Evolutionary conservation across 352 stramenopile genomes (phyloP), one percentile per base, ranked within the genome.

Genomic region (Plasmopara viticola): DNA sequence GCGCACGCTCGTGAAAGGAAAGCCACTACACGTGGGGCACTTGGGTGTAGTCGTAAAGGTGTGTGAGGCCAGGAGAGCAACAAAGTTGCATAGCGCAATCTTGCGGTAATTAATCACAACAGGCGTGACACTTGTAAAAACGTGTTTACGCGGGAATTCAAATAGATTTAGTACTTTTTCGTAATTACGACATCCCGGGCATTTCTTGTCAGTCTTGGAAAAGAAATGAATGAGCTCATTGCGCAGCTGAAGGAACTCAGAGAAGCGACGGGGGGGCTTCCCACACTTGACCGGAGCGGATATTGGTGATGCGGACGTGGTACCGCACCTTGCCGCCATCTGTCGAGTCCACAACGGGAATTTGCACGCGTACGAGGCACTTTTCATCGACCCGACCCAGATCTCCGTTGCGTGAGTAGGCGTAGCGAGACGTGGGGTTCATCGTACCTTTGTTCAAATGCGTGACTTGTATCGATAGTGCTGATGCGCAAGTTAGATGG

Each of bases 91-190:
- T 43, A 94, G 64, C 39, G 80, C 78, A 48, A 81, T 78, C 54
- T 90, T 88, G 25, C 83, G 78, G 59, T 91, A 90, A 50, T 87
- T 87, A 50, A 94, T 72, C 14, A 94, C 83, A 6, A 80, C 66
- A 9, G 70, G 64, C 17, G 78, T 80, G 48, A 82, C 78, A 66
- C 78, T 90, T 20, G 76, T 83, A 60, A 94, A 94, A 17, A 88
- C 63, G 54, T 88, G 83, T 61, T 94, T 94, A 51, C 69, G 66
- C 25, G 83, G 83, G 58, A 94, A 94, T 52, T 94, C 83, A 43
- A 94, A 94, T 33, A 82, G 72, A 7, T 70, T 60, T 15, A 94
- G 63, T 38, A 87, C 77, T 54, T 91, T 89, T 52, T 90, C 76
- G 59, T 87, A 94, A 66, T 89, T 87, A 52, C 78, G 53, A 51